Conservation (phyloP, 1,139 yeast species). For the Nakaseomyces glabratus region DNA sequence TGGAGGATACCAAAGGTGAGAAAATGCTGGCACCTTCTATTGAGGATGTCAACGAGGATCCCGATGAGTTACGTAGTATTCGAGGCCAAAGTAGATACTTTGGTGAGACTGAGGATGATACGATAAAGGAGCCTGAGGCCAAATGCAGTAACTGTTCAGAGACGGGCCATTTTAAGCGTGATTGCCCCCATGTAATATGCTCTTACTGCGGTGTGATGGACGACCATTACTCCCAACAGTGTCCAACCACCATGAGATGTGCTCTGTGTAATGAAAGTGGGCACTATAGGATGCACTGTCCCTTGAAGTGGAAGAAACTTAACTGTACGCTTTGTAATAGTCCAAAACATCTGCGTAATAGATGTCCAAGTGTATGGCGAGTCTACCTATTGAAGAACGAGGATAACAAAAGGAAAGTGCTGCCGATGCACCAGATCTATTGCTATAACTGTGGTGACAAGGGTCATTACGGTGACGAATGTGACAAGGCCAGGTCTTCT, state of each 20-base stretch:
- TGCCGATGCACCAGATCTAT: constrained; percentile 39
- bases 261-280: constrained; percentile 80
- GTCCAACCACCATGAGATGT: constrained; percentile 78
- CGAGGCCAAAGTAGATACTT: constrained; percentile 87
- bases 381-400: constrained; percentile 45
- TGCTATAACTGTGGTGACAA: constrained; percentile 78
- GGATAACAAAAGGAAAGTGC: constrained; percentile 19
- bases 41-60: constrained; percentile 63
- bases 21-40: constrained; percentile 30
- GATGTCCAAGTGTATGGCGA: constrained; percentile 86
- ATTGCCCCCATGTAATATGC: constrained; percentile 79
- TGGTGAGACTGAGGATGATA: constrained; percentile 38
- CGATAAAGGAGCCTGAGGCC: constrained; percentile 44
- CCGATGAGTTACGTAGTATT: constrained; percentile 47
- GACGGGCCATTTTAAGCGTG: constrained; percentile 69
- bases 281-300: constrained; percentile 63
- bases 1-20: constrained; percentile 4
- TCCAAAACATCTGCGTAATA: constrained; percentile 59
- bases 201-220: constrained; percentile 79
- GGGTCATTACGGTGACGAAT: constrained; percentile 85
- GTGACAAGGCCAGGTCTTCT: constrained; percentile 46
- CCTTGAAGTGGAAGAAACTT: constrained; percentile 50
- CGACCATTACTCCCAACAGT: constrained; percentile 78
- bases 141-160: constrained; percentile 78
- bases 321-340: constrained; percentile 71